phyloP scores from a whole-genome alignment of 2,329 filamentous ascomycete genomes.

The Aspergillus tanneri region DNA sequence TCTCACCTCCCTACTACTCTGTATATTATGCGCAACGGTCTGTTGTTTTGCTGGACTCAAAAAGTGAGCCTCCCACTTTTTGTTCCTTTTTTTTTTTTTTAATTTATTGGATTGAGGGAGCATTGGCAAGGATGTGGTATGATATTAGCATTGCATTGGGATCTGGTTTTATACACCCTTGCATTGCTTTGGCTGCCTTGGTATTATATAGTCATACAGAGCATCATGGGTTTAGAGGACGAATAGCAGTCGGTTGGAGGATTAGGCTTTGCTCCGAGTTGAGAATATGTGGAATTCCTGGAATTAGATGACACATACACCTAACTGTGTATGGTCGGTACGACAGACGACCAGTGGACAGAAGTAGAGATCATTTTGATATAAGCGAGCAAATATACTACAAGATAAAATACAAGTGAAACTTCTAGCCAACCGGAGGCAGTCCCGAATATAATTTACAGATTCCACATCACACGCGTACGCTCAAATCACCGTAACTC shows the following conservation, averaged over 20 bases:
- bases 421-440: slow-evolving; percentile 6
- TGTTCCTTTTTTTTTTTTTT: slow-evolving; percentile 8
- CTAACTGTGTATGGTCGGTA: too few relatives aligned
- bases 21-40: slow-evolving; percentile 32
- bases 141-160: slow-evolving; percentile 13
- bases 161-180: slow-evolving; percentile 11
- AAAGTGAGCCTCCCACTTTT: slow-evolving; percentile 2
- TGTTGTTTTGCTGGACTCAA: slow-evolving; percentile 17
- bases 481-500: slow-evolving; percentile 65
- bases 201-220: not conserved
- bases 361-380: not conserved
- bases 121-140: slow-evolving; percentile 14
- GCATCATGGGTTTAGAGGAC: slow-evolving; percentile 14
- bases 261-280: not conserved
- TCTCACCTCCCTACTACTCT: slow-evolving; percentile 34
- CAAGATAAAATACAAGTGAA: not conserved
- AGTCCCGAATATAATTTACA: not conserved
- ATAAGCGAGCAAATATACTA: not conserved
- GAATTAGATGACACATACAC: too few relatives aligned
- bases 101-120: slow-evolving; percentile 9
- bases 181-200: slow-evolving; percentile 5
- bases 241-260: not conserved
- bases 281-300: too few relatives aligned
- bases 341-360: too few relatives aligned
- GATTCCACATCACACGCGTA: not conserved